Base-by-base conservation (phyloP, 129 eudicot genomes). In the Centella asiatica region DNA sequence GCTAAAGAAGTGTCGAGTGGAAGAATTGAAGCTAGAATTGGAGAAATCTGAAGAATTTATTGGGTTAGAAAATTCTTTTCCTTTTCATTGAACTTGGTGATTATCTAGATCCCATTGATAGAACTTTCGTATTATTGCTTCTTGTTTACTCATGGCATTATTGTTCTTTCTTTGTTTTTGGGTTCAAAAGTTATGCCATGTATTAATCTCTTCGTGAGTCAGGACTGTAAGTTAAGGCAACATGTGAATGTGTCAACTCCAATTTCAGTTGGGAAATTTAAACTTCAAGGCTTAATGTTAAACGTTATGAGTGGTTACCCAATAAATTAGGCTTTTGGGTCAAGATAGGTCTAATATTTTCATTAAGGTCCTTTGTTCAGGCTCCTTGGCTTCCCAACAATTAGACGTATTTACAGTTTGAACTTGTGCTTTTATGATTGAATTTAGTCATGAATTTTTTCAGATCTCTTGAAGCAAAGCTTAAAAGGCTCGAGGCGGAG, bases 391-490 rank as follows among this genome's bases (percentile, higher is more conserved):
- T n/a, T n/a, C n/a, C n/a, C n/a, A n/a, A n/a, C n/a, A n/a, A n/a
- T 11, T 42, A 15, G 17, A 42, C 19, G n/a, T 42, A 42, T 12
- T 5, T 42, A 6, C 37, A 17, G n/a, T 20, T 36, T 36, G 19
- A 27, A 40, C 62, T 24, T 59, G 5, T 60, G 36, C 31, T 12
- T 6, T 22, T 33, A 0, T 20, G 18, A 17, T 22, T 13, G 36
- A 31, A n/a, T 29, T 24, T 37, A 25, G 36, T 19, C 67, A 32
- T 28, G 55, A 33, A 27, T 44, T 66, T 44, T 20, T 60, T 42
- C 74, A 89, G 97, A 76, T 80, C 83, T 72, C 83, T 90, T 14
- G 83, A 81, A 73, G 77, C 84, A 15, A 81, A 86, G 69, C 89
- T 90, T 27, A 77, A 81, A 74, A 62, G 74, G 59, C 74, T 90